A percentile compares a stretch with the other conserved stretches of the same genome.
phyloP scores from a whole-genome alignment of 2,329 filamentous ascomycete species.

The Plenodomus tracheiphilus region DNA sequence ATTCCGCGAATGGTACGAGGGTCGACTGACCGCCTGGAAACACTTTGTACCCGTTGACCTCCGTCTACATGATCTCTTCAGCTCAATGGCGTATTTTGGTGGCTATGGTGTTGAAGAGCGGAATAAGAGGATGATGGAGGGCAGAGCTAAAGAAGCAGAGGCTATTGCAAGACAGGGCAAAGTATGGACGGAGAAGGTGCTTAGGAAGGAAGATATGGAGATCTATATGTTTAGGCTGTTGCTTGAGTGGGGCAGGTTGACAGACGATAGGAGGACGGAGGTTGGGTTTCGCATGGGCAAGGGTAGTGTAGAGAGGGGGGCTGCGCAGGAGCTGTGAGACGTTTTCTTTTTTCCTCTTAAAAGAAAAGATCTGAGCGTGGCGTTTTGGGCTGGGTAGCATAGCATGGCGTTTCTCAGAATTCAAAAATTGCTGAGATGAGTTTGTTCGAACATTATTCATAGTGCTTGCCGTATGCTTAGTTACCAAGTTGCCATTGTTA shows the following conservation, averaged over 20 bases:
- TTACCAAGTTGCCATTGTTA: too few relatives aligned
- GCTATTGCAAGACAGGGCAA: conserved; percentile 37
- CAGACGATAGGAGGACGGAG: conserved; percentile 39
- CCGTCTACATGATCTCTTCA: conserved; percentile 73
- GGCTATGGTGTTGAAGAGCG: conserved; percentile 31
- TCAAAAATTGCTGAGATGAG: too few relatives aligned
- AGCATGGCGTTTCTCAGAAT: too few relatives aligned
- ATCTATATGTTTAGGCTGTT: conserved; percentile 78
- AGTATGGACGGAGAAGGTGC: conserved; percentile 40
- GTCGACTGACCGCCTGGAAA: conserved; percentile 72
- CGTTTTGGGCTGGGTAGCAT: not conserved
- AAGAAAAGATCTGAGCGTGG: not conserved
- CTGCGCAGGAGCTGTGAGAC: not conserved
- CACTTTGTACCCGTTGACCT: conserved; percentile 81
- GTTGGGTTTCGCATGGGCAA: conserved; percentile 37
- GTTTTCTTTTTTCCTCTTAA: not conserved
- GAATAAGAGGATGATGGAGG: conserved; percentile 32
- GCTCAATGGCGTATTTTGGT: conserved; percentile 72
- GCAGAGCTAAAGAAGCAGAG: conserved; percentile 31
- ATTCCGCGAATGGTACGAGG: conserved; percentile 79
- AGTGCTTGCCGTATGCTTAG: too few relatives aligned
- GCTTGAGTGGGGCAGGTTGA: conserved; percentile 64
- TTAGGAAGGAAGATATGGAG: conserved; percentile 66
- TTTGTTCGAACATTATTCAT: too few relatives aligned
- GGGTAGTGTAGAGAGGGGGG: conserved; percentile 7